Percentiles rank a stretch among this genome's conserved stretches.
Evolutionary conservation across 495 filamentous ascomycete species (phyloP).

Genomic region (Aspergillus taichungensis): DNA sequence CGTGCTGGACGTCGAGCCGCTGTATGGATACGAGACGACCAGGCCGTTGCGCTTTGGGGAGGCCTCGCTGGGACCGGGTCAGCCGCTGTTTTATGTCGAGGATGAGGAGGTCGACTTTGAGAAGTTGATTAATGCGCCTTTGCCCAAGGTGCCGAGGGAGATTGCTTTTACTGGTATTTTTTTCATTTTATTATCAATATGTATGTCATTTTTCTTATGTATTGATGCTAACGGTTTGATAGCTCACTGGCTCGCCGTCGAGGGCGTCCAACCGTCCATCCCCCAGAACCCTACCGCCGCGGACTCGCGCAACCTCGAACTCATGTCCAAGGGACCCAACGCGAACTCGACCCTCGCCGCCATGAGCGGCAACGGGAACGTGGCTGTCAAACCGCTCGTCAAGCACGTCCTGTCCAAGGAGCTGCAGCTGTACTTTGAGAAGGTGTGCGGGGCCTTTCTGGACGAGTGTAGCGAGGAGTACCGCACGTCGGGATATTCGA

Average conservation of each 20-base stretch:
- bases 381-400: constrained; percentile 76
- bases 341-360: constrained; percentile 75
- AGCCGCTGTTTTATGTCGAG: constrained; percentile 94
- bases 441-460: constrained; percentile 74
- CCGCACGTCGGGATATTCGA: constrained; percentile 74
- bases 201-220: background rate
- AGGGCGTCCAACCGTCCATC: constrained; percentile 92
- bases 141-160: constrained; percentile 93
- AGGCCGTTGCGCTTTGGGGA: constrained; percentile 85
- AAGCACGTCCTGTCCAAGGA: constrained; percentile 95
- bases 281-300: constrained; percentile 86
- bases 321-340: constrained; percentile 80
- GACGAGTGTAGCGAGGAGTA: constrained; percentile 78
- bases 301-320: constrained; percentile 70
- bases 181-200: background rate
- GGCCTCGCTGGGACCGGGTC: constrained; percentile 86
- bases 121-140: constrained; percentile 90
- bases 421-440: constrained; percentile 93
- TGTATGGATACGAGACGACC: constrained; percentile 91
- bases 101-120: constrained; percentile 99
- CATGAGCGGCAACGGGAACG: constrained; percentile 72
- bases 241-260: constrained; percentile 95
- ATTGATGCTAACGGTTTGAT: constrained; percentile 13
- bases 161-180: constrained; percentile 75
- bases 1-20: constrained; percentile 83